Base-by-base conservation (phyloP, 352 stramenopile species). In the Globisporangium takayamanum region DNA sequence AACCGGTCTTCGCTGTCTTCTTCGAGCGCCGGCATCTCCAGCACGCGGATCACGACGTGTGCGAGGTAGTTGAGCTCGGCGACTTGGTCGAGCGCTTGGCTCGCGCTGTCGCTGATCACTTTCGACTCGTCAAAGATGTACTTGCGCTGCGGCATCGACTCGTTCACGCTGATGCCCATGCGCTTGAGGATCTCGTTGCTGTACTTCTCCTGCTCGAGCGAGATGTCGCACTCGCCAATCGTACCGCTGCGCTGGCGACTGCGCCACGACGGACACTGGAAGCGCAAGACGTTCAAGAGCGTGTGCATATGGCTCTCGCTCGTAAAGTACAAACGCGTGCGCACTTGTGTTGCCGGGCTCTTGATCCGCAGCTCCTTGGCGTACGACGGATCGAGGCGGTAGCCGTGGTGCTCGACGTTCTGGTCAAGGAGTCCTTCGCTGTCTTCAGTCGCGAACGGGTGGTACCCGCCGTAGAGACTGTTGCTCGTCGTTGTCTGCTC, bases 261-360 rank as follows among this genome's bases (percentile, higher is more conserved):
- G 18, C 73, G 71, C 84, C 82, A 92, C 33, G 76, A 81, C 26
- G 78, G 68, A 53, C 85, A 93, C 60, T 93, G 84, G 64, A 96
- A 96, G 6, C 96, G 80, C 25, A 99, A 74, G 30, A 99, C 95
- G 73, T 99, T 99, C 53, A 99, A 74, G 37, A 99, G 73, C 28
- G 95, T 96, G 72, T 99, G 97, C 57, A 99, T 80, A 75, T 99
- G 98, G 57, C 81, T 93, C 76, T 99, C 98, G 47, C 92, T 99
- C 16, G 97, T 99, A 64, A 99, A 99, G 72, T 99, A 99, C 18
- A 99, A 76, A 5, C 97, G 88, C 30, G 97, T 99, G 60, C 97
- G 93, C 55, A 95, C 82, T 64, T 92, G 83, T 10, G 81, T 93
- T 5, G 75, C 78, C 0, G 85, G 83, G 49, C 81, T 92, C 68